Base-by-base conservation (phyloP, 163 green algal species). In the Prototheca wickerhamii region DNA sequence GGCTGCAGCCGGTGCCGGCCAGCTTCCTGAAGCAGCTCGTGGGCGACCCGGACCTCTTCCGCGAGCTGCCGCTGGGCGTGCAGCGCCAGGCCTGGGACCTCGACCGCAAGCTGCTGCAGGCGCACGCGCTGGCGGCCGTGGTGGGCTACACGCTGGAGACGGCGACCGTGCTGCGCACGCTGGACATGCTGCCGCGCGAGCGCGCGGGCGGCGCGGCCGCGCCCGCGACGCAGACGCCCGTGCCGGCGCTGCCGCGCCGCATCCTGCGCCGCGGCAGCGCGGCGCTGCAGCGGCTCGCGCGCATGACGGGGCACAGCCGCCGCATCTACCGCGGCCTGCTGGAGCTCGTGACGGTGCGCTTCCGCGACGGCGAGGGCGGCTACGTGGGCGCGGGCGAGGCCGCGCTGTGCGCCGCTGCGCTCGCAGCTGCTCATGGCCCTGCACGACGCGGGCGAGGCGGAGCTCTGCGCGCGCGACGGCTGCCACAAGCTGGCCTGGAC, bases 1-100 rank as follows among this genome's bases (percentile, higher is more conserved):
- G 54, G 4, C 67, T 87, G 44, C 44, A 70, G 29, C 73, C 75
- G 3, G 75, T 90, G 52, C 83, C 89, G 0, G 68, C 76, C 34
- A 75, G 72, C 21, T 92, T 90, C 54, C 75, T 96, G 33, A 90
- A 89, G 75, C 83, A 92, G 84, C 76, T 94, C 25, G 78, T 80
- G 0, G 71, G 70, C 2, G 86, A 94, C 75, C 62, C 71, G 30
- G 81, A 88, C 44, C 71, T 95, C 28, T 93, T 94, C 67, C 74
- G 75, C 33, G 79, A 87, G 37, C 80, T 93, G 55, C 85, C 87
- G 7, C 40, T 65, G 6, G 63, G 65, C 6, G 84, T 93, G 49
- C 78, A 90, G 75, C 67, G 82, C 21, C 78, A 92, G 81, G 86
- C 89, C 33, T 95, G 83, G 77, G 89, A 93, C 75, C 82, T 89